These are phyloP conservation scores for Suillus luteus DNA, from an alignment of 768 basidiomycete genomes.

Conservation along the genomic window DNA sequence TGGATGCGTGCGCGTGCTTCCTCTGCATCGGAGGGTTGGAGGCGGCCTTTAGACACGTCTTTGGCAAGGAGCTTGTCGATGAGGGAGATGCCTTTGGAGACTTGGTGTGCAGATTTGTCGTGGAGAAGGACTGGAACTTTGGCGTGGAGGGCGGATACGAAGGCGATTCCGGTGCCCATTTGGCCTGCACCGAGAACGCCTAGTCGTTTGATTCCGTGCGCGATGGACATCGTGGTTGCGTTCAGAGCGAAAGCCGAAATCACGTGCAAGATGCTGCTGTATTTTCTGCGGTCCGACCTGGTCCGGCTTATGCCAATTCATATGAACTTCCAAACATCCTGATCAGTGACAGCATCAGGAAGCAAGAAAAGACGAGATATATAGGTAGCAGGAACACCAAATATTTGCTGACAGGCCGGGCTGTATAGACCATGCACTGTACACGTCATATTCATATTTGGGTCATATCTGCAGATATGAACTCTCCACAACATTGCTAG, in stretches of 20 bases:
- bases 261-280: conserved; percentile 8
- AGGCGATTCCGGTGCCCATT: conserved; percentile 92
- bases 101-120: conserved; percentile 75
- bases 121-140: conserved; percentile 84
- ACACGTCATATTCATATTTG: too few species aligned
- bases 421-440: too few species aligned
- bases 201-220: conserved; percentile 72
- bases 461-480: too few species aligned
- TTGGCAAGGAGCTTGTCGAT: conserved; percentile 86
- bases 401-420: too few species aligned
- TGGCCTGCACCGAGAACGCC: conserved; percentile 85
- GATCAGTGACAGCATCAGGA: too few species aligned
- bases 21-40: conserved; percentile 68
- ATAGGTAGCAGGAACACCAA: too few species aligned
- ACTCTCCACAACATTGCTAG: too few species aligned
- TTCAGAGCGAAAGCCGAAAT: background rate
- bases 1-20: conserved; percentile 69
- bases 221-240: conserved; percentile 47
- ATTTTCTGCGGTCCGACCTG: too few species aligned
- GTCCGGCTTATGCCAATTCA: too few species aligned
- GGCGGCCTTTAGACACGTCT: conserved; percentile 82
- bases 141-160: conserved; percentile 83
- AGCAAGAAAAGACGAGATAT: too few species aligned
- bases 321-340: too few species aligned
- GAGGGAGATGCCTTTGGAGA: conserved; percentile 69